A percentile compares a stretch with the other conserved stretches of the same genome.
Evolutionary conservation across 176 grass and related monocot species (phyloP).

Genomic region (Eragrostis nindensis): DNA sequence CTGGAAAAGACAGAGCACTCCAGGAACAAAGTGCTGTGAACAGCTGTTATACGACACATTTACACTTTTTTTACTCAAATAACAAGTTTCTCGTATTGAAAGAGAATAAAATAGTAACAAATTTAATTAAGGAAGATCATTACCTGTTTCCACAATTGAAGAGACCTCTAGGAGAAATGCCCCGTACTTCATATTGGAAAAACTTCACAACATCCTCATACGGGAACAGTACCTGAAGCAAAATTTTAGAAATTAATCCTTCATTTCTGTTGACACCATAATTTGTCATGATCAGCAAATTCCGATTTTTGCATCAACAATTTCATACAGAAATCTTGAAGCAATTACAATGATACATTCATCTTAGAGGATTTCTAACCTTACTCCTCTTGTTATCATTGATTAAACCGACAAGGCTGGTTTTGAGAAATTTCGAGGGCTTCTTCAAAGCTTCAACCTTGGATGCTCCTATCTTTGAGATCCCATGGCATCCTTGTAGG

Average conservation of each 20-base stretch:
- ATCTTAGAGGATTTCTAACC: conserved; percentile 51
- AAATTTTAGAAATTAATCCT: conserved; percentile 47
- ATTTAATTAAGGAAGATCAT: conserved; percentile 21
- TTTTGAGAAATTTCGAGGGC: conserved; percentile 80
- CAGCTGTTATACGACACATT: background rate
- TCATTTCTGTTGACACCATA: too few relatives aligned
- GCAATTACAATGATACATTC: conserved; percentile 20
- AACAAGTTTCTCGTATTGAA: conserved; percentile 12
- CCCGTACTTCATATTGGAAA: conserved; percentile 82
- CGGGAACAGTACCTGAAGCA: conserved; percentile 73
- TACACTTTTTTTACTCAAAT: conserved; percentile 16
- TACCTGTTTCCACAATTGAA: conserved; percentile 99
- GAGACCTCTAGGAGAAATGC: conserved; percentile 88
- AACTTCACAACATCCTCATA: conserved; percentile 96
- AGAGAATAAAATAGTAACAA: conserved; percentile 8
- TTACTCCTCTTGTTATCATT: conserved; percentile 95
- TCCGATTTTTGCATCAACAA: too few relatives aligned
- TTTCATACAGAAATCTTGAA: conserved; percentile 29
- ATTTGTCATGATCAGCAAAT: too few relatives aligned
- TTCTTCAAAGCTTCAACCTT: conserved; percentile 80
- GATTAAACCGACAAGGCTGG: conserved; percentile 83
- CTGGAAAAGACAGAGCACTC: background rate
- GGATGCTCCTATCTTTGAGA: conserved; percentile 52
- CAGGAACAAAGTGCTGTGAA: background rate
- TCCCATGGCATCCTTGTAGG: conserved; percentile 53